Conservation (phyloP, 139 green algal genomes). For the Picochlorum sp. region DNA sequence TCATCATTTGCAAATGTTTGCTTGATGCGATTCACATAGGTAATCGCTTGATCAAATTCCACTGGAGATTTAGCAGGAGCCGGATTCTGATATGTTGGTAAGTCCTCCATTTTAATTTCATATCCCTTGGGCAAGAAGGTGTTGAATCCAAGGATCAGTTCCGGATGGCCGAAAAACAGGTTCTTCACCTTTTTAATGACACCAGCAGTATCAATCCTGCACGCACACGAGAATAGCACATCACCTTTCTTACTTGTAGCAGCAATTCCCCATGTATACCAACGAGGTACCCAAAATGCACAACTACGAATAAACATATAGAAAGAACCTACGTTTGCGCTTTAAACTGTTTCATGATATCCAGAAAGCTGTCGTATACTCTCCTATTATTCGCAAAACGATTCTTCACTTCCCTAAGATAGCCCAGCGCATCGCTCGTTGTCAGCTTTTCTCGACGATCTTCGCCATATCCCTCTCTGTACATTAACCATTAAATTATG, state of each 20-base stretch:
- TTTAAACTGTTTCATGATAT: slow-evolving; percentile 99
- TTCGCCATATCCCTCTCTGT: slow-evolving; percentile 2
- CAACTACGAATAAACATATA: not conserved
- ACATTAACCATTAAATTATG: not conserved
- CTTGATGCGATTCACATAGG: slow-evolving; percentile 99
- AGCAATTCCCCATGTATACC: not conserved
- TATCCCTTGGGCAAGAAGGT: slow-evolving; percentile 90
- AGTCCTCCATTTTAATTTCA: slow-evolving; percentile 25
- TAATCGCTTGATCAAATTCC: slow-evolving; percentile 99
- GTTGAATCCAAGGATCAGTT: slow-evolving; percentile 99
- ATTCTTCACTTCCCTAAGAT: slow-evolving; percentile 74
- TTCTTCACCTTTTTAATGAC: slow-evolving; percentile 93
- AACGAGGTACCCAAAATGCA: not conserved
- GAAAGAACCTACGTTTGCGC: slow-evolving; percentile 66
- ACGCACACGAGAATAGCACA: too few relatives aligned
- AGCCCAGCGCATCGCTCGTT: slow-evolving; percentile 67
- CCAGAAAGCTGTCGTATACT: slow-evolving; percentile 75
- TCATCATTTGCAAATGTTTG: slow-evolving; percentile 84
- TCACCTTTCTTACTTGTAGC: not conserved
- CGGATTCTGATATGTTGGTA: not conserved
- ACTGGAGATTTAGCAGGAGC: slow-evolving; percentile 58
- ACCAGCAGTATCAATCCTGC: slow-evolving; percentile 90
- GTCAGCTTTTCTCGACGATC: slow-evolving; percentile 38
- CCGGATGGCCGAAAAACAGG: slow-evolving; percentile 85
- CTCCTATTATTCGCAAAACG: slow-evolving; percentile 31